These are phyloP conservation scores for Rhodotorula sp. DNA, from an alignment of 1,284 basidiomycete species.

Conservation along the genomic window DNA sequence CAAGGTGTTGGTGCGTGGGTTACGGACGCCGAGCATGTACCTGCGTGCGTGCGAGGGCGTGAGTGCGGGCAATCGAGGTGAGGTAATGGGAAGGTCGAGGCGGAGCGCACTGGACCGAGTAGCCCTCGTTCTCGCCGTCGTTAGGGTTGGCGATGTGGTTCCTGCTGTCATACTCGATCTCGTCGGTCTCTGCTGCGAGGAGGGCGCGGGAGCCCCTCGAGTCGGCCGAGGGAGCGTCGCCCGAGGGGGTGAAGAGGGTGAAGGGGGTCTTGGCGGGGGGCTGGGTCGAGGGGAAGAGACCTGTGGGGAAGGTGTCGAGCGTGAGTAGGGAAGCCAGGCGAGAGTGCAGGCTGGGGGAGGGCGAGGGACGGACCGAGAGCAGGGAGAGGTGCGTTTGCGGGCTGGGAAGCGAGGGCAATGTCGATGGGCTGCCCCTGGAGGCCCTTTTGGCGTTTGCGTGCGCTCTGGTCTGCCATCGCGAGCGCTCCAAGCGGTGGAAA, in stretches of 20 bases:
- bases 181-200: slow-evolving; percentile 37
- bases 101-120: slow-evolving; percentile 26
- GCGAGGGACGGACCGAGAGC: slow-evolving; percentile 25
- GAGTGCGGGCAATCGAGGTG: neutral
- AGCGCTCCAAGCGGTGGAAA: neutral
- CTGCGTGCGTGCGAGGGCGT: neutral
- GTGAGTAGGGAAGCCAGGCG: neutral
- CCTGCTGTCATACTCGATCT: slow-evolving; percentile 36
- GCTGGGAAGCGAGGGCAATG: neutral
- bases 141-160: slow-evolving; percentile 17
- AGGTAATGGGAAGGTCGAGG: neutral
- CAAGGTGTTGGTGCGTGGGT: slow-evolving; percentile 69
- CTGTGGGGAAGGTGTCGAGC: neutral
- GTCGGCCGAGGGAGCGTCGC: neutral
- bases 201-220: neutral
- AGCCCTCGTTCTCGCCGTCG: slow-evolving; percentile 18
- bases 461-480: slow-evolving; percentile 16
- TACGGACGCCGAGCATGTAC: slow-evolving; percentile 55
- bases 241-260: slow-evolving; percentile 23
- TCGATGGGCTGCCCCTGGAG: slow-evolving; percentile 25
- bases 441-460: slow-evolving; percentile 29
- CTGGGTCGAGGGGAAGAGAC: slow-evolving; percentile 30
- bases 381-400: slow-evolving; percentile 1
- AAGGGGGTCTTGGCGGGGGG: slow-evolving; percentile 34
- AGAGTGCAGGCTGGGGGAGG: neutral